A percentile compares a stretch with the other conserved stretches of the same genome.
These are phyloP conservation scores for Spergularia bocconei DNA, from an alignment of 148 eudicot genomes.

Conservation along the genomic window DNA sequence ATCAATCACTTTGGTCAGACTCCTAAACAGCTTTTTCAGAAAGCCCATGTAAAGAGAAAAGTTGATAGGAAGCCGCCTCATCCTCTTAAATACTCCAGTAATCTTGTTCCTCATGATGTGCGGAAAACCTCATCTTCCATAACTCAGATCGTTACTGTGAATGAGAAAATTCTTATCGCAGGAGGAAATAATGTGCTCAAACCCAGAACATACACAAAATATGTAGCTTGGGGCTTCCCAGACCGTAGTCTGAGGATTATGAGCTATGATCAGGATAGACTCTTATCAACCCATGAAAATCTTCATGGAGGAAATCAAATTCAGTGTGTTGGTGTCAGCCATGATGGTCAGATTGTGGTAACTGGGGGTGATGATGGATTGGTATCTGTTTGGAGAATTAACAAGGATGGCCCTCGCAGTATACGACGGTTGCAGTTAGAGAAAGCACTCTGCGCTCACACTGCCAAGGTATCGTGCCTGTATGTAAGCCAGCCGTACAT, in stretches of 20 bases:
- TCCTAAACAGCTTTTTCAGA: conserved; percentile 85
- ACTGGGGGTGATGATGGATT: conserved; percentile 90
- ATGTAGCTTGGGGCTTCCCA: conserved; percentile 94
- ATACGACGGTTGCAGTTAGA: conserved; percentile 56
- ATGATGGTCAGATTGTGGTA: conserved; percentile 75
- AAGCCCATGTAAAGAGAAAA: conserved; percentile 80
- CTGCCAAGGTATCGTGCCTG: conserved; percentile 69
- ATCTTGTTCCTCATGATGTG: conserved; percentile 61
- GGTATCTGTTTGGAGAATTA: conserved; percentile 83
- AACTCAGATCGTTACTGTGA: conserved; percentile 58
- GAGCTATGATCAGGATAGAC: conserved; percentile 76
- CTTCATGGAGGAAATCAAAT: conserved; percentile 87
- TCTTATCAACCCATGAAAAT: conserved; percentile 95
- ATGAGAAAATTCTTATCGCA: conserved; percentile 71
- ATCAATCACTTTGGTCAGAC: conserved; percentile 99
- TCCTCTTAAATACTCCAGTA: conserved; percentile 59
- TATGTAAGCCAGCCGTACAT: conserved; percentile 89
- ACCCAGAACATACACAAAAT: conserved; percentile 75
- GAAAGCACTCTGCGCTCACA: conserved; percentile 76
- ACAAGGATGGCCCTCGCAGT: conserved; percentile 55
- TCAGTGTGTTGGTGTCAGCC: conserved; percentile 81
- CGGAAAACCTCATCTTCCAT: conserved; percentile 68
- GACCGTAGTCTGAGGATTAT: conserved; percentile 85
- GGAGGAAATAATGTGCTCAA: conserved; percentile 66
- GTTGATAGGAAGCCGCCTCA: conserved; percentile 58